These are phyloP conservation scores for Leucogyrophana mollusca DNA, from an alignment of 768 basidiomycete species.

Conservation along the genomic window DNA sequence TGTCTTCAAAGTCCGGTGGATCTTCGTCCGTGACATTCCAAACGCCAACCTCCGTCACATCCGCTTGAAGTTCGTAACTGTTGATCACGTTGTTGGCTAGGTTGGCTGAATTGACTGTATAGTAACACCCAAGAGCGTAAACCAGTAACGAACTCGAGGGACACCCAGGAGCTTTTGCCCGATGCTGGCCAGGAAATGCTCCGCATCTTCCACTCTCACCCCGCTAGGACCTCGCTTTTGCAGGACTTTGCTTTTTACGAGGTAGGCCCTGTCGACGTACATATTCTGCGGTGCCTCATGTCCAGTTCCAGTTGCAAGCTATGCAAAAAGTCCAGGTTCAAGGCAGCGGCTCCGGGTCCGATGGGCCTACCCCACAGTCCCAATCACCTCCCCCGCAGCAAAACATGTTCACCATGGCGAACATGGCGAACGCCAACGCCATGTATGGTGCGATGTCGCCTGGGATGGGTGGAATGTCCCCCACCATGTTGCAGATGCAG, in stretches of 20 bases:
- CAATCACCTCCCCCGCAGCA: constrained; percentile 45
- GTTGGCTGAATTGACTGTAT: constrained; percentile 13
- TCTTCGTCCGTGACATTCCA: constrained; percentile 94
- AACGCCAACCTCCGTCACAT: constrained; percentile 89
- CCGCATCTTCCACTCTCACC: constrained; percentile 91
- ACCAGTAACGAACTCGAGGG: constrained; percentile 96
- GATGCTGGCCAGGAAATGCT: constrained; percentile 98
- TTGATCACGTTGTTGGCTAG: constrained; percentile 3
- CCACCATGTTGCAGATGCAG: constrained; percentile 43
- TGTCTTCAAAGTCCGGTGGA: constrained; percentile 97
- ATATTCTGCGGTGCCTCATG: constrained; percentile 3
- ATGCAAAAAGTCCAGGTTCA: constrained; percentile 65
- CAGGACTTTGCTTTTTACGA: constrained; percentile 95
- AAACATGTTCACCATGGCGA: constrained; percentile 44
- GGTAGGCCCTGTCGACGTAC: constrained; percentile 50
- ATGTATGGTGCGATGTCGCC: constrained; percentile 31
- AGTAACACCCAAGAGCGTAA: constrained; percentile 98
- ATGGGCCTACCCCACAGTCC: constrained; percentile 30
- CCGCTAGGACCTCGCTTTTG: constrained; percentile 86
- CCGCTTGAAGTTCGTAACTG: constrained; percentile 64
- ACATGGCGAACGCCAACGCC: constrained; percentile 45
- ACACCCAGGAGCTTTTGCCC: constrained; percentile 94
- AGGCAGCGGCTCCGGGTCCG: constrained; percentile 25
- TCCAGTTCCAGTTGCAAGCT: constrained; percentile 63
- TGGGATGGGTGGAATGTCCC: constrained; percentile 27